Percentiles rank a stretch among this genome's conserved stretches.
Conservation (phyloP, 441 rosid species). For the Rhodomyrtus psidioides region DNA sequence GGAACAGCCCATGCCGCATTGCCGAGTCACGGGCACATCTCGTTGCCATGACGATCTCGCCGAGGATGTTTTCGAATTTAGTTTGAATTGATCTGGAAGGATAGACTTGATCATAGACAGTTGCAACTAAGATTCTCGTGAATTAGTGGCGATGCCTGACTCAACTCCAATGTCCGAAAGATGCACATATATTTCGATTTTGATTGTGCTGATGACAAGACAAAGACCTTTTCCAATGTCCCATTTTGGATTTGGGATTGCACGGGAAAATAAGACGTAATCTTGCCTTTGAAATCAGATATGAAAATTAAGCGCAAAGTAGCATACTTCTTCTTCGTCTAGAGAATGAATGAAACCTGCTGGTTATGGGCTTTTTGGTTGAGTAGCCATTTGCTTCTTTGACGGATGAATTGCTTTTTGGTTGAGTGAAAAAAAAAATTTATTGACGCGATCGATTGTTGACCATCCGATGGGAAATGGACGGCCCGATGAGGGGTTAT, state of each 20-base stretch:
- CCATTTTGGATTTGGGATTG: background rate
- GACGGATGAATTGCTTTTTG: too few relatives aligned
- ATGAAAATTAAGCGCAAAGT: background rate
- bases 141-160: background rate
- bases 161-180: background rate
- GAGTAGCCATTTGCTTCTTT: background rate
- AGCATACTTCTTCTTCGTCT: background rate
- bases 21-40: background rate
- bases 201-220: background rate
- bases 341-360: background rate
- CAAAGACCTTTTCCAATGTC: background rate
- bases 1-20: background rate
- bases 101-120: background rate
- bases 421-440: too few relatives aligned
- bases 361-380: background rate
- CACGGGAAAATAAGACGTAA: background rate
- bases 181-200: background rate
- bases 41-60: rapidly evolving
- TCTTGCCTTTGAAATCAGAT: background rate
- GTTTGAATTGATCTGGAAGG: background rate
- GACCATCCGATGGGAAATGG: too few relatives aligned
- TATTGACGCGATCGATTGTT: too few relatives aligned
- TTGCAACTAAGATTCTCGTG: background rate
- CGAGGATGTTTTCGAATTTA: background rate
- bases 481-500: too few relatives aligned